These are phyloP conservation scores for Aspergillus pseudotamarii DNA, from an alignment of 2,329 filamentous ascomycete genomes.

Conservation along the genomic window DNA sequence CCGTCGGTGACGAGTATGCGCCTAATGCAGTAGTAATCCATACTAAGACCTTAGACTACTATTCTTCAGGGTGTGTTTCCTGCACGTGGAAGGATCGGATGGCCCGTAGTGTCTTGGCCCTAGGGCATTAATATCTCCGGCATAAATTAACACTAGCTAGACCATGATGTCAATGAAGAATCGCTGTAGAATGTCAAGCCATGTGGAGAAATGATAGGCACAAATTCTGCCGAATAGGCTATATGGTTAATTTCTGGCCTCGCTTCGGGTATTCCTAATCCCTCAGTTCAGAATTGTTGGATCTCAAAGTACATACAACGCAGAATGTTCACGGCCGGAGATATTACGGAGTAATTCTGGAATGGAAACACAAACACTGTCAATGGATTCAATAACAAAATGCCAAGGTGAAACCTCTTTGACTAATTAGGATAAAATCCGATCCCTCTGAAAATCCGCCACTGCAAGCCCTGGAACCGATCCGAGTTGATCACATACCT, in stretches of 20 bases:
- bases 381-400: background rate
- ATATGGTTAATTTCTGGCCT: background rate
- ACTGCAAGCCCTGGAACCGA: background rate
- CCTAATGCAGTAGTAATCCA: background rate
- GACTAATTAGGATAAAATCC: background rate
- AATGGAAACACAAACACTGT: background rate
- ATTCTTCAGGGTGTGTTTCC: background rate
- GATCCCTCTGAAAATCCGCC: background rate
- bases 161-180: background rate
- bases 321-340: background rate
- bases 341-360: constrained; percentile 1
- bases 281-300: background rate
- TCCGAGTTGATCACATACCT: background rate
- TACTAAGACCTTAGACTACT: background rate
- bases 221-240: background rate
- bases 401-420: background rate
- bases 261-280: background rate
- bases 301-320: no score
- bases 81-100: constrained; percentile 4
- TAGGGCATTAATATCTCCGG: background rate
- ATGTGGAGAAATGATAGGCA: background rate
- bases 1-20: background rate
- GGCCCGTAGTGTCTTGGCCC: background rate
- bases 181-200: background rate
- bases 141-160: background rate